Evolutionary conservation across 1,284 basidiomycete genomes (phyloP), one percentile per base, ranked within the genome.

Genomic region (Inonotus hispidus): DNA sequence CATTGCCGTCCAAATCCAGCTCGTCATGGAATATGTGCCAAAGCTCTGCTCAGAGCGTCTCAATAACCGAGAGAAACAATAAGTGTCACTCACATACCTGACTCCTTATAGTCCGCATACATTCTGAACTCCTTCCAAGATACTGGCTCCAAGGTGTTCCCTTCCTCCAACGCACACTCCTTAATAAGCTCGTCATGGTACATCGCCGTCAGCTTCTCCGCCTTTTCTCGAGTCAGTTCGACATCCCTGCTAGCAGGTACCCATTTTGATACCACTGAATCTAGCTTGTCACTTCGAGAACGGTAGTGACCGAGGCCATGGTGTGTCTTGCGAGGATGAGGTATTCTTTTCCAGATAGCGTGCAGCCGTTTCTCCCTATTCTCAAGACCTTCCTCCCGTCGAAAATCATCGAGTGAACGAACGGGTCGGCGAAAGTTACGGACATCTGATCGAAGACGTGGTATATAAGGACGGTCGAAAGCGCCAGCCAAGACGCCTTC

Each of bases 11-110:
- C 61, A 91, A 77, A 74, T 95, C 93, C 41, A 95, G 80, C 66
- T 93, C 87, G 66, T 90, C 83, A 68, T 94, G 92, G 72, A 96
- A 95, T 62, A 93, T 87, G 59, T 83, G 79, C 93, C 94, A 95
- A 50, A 95, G 78, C 73, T 95, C 92, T 87, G 69, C 59, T 21
- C 41, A 16, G 16, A 14, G 1, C n/a, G 16, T 43, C 41, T 43
- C 41, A 43, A 16, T 14, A 16, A 43, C 41, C 4, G n/a, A 21
- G n/a, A 21, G 7, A 43, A n/a, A 7, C n/a, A 14, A 16, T 43
- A 43, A 16, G 7, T 14, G n/a, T n/a, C 7, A 16, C 16, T 4
- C 47, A 80, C 84, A 69, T 68, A 88, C 90, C 90, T 61, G 78
- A 80, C 78, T 92, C 91, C 73, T 92, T 92, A 63, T 79, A 79